Evolutionary conservation across 2,329 filamentous ascomycete species (phyloP).

Genomic region (Stachybotrys echinatus): DNA sequence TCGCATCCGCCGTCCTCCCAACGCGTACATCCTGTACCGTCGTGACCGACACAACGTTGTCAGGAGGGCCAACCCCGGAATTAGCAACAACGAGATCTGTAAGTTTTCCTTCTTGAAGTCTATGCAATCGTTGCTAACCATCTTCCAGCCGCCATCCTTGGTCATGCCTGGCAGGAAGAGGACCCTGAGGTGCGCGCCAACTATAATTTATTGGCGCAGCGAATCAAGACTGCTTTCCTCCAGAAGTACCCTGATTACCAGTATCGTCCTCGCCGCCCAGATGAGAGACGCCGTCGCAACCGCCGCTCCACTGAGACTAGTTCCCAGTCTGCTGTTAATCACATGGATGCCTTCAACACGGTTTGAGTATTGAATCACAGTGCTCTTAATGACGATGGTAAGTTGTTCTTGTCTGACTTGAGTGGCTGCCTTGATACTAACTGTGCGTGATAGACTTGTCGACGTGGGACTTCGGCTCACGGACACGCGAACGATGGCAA

Average conservation of each 20-base stretch:
- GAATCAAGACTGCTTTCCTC: constrained; percentile 22
- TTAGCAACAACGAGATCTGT: constrained; percentile 39
- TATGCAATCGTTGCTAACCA: constrained; percentile 9
- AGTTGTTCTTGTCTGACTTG: too few species aligned
- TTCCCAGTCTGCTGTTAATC: too few species aligned
- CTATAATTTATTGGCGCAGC: constrained; percentile 24
- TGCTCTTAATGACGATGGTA: too few species aligned
- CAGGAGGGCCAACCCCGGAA: constrained; percentile 24
- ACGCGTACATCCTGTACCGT: constrained; percentile 37
- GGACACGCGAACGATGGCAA: too few species aligned
- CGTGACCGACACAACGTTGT: constrained; percentile 29
- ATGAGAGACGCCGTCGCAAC: constrained; percentile 11
- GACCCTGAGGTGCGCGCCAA: constrained; percentile 18
- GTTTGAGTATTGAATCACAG: too few species aligned
- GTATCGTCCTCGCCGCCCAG: constrained; percentile 29
- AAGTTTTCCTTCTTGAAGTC: constrained; percentile 12
- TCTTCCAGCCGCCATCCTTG: constrained; percentile 27
- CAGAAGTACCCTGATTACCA: constrained; percentile 29
- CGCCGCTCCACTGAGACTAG: neutral
- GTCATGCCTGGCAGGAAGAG: constrained; percentile 30
- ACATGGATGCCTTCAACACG: too few species aligned
- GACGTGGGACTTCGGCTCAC: too few species aligned
- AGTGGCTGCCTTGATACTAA: too few species aligned
- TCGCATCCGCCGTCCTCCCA: constrained; percentile 32
- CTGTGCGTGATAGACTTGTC: too few species aligned